Percentiles rank a stretch among this genome's conserved stretches.
phyloP scores from a whole-genome alignment of 345 rosid species.

The Eucalyptus caleyi region DNA sequence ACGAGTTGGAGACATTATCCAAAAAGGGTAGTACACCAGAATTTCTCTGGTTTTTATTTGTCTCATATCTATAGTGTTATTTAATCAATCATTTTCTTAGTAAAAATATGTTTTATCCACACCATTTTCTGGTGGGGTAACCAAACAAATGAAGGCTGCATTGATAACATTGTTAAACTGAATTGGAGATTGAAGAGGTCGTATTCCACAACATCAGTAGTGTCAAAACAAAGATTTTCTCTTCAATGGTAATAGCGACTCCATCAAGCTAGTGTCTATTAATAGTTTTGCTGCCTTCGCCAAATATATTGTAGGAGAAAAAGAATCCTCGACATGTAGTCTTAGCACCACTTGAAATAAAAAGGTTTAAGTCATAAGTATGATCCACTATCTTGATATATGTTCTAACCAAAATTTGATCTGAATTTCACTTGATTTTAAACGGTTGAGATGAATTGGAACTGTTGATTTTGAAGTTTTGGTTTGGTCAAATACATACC shows the following conservation, averaged over 20 bases:
- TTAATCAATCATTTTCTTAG: too few species aligned
- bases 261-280: not conserved
- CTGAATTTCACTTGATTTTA: not conserved
- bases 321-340: not conserved
- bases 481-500: accelerated
- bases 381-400: not conserved
- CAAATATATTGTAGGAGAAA: accelerated
- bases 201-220: not conserved
- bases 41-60: too few species aligned
- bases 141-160: not conserved
- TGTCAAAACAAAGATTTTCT: not conserved
- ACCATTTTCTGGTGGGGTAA: not conserved
- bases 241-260: not conserved
- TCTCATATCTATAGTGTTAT: not conserved
- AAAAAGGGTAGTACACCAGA: not conserved
- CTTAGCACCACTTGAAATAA: not conserved
- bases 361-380: not conserved
- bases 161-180: not conserved
- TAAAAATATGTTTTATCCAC: too few species aligned
- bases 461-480: not conserved
- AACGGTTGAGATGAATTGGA: accelerated
- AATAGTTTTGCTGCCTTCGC: not conserved
- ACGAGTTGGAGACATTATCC: accelerated
- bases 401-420: not conserved
- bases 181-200: not conserved